Percentiles rank a stretch among this genome's conserved stretches.
These are phyloP conservation scores for Rhodotorula toruloides DNA, from an alignment of 768 basidiomycete genomes.

Conservation along the genomic window DNA sequence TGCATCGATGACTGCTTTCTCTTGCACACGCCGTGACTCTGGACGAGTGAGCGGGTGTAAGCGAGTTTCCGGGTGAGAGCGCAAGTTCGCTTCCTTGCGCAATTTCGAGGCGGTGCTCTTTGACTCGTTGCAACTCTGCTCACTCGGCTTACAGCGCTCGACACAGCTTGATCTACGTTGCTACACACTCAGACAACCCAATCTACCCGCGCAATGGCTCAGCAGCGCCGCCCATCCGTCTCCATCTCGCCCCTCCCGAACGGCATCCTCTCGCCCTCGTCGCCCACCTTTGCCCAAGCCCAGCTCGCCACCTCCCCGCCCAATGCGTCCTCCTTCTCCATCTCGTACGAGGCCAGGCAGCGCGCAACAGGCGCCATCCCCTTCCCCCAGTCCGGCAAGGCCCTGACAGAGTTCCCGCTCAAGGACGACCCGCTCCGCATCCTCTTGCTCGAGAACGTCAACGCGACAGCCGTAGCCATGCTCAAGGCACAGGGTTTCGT, in stretches of 20 bases:
- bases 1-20: too few relatives aligned
- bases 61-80: too few relatives aligned
- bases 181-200: neutral
- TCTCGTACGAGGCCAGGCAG: conserved; percentile 4
- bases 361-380: conserved; percentile 1
- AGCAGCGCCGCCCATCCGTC: conserved; percentile 4
- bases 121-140: too few relatives aligned
- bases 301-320: conserved; percentile 17
- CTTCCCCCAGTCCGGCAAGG: conserved; percentile 31
- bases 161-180: neutral
- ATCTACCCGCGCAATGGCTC: neutral
- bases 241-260: neutral
- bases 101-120: too few relatives aligned
- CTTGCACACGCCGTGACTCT: too few relatives aligned
- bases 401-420: conserved; percentile 33
- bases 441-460: conserved; percentile 81
- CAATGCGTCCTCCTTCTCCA: neutral
- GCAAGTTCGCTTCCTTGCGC: too few relatives aligned
- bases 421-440: conserved; percentile 55
- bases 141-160: neutral
- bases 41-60: too few relatives aligned
- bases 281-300: neutral
- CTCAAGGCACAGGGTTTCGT: conserved; percentile 79
- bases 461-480: conserved; percentile 59
- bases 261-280: neutral